A percentile compares a stretch with the other conserved stretches of the same genome.
These are phyloP conservation scores for Rhodotorula babjevae DNA, from an alignment of 768 basidiomycete species.

Conservation along the genomic window DNA sequence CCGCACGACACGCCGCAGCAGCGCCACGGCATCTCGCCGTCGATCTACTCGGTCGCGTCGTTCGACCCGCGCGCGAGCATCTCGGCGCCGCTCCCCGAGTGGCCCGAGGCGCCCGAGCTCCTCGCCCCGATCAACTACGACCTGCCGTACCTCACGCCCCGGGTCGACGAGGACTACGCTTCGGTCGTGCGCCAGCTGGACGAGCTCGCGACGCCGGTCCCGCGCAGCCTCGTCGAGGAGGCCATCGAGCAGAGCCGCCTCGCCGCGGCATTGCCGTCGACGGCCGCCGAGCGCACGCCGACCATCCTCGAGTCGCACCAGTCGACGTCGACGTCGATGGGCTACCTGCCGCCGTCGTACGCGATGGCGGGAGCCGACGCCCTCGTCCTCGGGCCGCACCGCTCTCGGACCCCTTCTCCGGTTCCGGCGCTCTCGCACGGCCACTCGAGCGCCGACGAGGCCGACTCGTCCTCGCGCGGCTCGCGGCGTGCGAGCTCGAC, in stretches of 20 bases:
- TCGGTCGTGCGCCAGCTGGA: constrained; percentile 16
- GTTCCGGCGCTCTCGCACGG: background rate
- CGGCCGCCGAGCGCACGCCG: background rate
- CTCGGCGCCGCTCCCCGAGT: background rate
- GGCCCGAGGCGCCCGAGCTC: background rate
- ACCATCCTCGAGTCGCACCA: background rate
- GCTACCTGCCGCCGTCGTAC: too few species aligned
- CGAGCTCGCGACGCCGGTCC: constrained; percentile 13
- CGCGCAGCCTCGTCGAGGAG: background rate
- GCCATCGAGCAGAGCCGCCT: background rate
- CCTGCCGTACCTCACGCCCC: constrained; percentile 23
- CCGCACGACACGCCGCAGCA: constrained; percentile 2
- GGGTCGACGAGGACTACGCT: constrained; percentile 6
- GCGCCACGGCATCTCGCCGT: constrained; percentile 16
- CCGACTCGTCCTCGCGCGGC: background rate
- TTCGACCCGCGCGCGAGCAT: constrained; percentile 4
- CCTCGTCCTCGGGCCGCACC: background rate
- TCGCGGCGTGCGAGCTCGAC: background rate
- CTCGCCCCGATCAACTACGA: constrained; percentile 13
- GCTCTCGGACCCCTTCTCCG: background rate
- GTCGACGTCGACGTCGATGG: background rate
- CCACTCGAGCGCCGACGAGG: background rate
- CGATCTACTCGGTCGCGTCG: constrained; percentile 33
- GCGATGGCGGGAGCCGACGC: background rate
- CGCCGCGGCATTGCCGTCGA: background rate